These are phyloP conservation scores for Groenewaldozyma auringiensis DNA, from an alignment of 1,139 yeast genomes.

Conservation along the genomic window DNA sequence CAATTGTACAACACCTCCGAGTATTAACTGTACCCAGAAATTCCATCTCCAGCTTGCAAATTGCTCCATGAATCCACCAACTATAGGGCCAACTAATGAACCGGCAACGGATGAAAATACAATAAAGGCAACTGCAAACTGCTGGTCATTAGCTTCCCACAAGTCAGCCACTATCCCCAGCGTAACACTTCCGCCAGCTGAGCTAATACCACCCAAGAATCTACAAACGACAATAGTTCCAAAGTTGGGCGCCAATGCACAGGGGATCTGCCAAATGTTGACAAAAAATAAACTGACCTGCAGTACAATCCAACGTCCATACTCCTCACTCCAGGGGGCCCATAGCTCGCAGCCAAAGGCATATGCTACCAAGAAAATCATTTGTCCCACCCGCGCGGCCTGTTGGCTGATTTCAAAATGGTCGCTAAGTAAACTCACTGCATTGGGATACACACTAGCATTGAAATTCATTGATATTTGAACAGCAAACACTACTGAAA, in stretches of 20 bases:
- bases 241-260: slow-evolving; percentile 46
- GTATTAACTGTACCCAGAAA: slow-evolving; percentile 46
- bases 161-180: slow-evolving; percentile 60
- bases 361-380: slow-evolving; percentile 34
- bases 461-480: slow-evolving; percentile 38
- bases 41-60: slow-evolving; percentile 48
- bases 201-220: slow-evolving; percentile 53
- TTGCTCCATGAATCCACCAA: slow-evolving; percentile 50
- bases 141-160: slow-evolving; percentile 20
- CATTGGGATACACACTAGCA: slow-evolving; percentile 33
- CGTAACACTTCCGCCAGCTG: slow-evolving; percentile 56
- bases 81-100: slow-evolving; percentile 52
- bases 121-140: slow-evolving; percentile 6
- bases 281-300: slow-evolving; percentile 43
- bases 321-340: slow-evolving; percentile 52
- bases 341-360: slow-evolving; percentile 38
- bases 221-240: slow-evolving; percentile 48
- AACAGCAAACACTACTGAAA: slow-evolving; percentile 33
- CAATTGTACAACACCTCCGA: slow-evolving; percentile 42
- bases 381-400: slow-evolving; percentile 32
- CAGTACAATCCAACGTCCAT: slow-evolving; percentile 47
- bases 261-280: slow-evolving; percentile 47
- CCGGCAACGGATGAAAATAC: slow-evolving; percentile 39
- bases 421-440: slow-evolving; percentile 27
- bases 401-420: slow-evolving; percentile 29